Conservation (phyloP, 1,284 basidiomycete genomes). For the Moniliophthora roreri region DNA sequence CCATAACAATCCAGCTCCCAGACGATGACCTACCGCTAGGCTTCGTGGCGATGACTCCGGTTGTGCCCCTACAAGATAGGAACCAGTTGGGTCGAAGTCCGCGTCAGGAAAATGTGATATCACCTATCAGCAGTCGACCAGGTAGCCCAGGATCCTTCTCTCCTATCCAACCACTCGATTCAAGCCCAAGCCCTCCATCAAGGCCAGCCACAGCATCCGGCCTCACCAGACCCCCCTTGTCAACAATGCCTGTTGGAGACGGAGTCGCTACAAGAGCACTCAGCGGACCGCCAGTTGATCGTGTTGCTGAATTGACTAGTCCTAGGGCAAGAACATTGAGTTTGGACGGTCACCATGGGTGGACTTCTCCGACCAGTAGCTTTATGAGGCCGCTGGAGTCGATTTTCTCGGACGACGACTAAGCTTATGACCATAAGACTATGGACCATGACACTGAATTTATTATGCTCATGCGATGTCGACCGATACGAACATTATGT, state of each 20-base stretch:
- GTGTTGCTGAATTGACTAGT: background rate
- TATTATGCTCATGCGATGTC: background rate
- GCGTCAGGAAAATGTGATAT: background rate
- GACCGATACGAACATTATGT: background rate
- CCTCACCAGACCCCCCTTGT: background rate
- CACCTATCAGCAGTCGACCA: background rate
- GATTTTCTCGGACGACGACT: conserved; percentile 1
- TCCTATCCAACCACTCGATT: background rate
- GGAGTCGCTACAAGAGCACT: background rate
- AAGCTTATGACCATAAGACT: background rate
- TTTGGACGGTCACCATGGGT: background rate
- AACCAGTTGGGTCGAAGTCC: background rate
- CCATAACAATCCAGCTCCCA: conserved; percentile 13
- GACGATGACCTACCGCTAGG: conserved; percentile 14
- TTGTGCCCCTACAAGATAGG: background rate
- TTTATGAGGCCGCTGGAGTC: conserved; percentile 2
- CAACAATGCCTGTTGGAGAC: background rate
- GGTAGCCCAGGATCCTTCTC: background rate
- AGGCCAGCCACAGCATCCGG: conserved; percentile 2
- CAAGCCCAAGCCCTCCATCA: background rate
- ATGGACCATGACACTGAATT: background rate
- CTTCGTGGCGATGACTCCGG: conserved; percentile 13
- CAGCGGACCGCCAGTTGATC: background rate
- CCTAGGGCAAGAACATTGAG: background rate
- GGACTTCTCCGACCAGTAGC: background rate